These are phyloP conservation scores for Escallonia rubra DNA, from an alignment of 129 eudicot species.

Conservation along the genomic window DNA sequence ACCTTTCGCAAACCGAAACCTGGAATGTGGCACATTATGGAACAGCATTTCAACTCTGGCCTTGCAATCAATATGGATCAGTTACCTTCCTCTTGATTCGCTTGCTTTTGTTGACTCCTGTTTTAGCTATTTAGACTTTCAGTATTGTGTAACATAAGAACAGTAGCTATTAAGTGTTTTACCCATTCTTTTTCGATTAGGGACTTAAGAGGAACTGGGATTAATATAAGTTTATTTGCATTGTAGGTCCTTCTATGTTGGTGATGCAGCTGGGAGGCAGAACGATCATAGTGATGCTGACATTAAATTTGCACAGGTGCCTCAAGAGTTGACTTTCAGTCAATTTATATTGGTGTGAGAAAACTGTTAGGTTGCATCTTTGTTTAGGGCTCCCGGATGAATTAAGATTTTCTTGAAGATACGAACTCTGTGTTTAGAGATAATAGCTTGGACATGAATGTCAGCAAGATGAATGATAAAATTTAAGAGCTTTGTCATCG, in stretches of 20 bases:
- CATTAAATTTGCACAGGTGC: constrained; percentile 81
- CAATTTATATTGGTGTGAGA: background rate
- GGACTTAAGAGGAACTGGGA: too few relatives aligned
- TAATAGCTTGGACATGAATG: too few relatives aligned
- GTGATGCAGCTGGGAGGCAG: constrained; percentile 96
- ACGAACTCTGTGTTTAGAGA: too few relatives aligned
- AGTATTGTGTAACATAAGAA: background rate
- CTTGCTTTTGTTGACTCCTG: background rate
- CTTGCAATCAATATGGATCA: constrained; percentile 66
- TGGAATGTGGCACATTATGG: constrained; percentile 95
- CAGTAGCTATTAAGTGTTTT: background rate
- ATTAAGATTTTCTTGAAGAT: too few relatives aligned
- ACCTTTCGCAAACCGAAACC: constrained; percentile 88
- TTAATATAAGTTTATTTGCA: background rate
- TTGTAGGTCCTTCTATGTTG: constrained; percentile 87
- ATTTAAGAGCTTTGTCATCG: too few relatives aligned
- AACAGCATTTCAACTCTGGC: constrained; percentile 84
- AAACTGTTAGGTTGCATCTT: too few relatives aligned
- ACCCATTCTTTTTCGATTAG: too few relatives aligned
- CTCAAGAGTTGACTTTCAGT: background rate
- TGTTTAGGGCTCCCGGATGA: too few relatives aligned
- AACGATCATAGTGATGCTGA: constrained; percentile 93
- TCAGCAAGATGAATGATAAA: too few relatives aligned
- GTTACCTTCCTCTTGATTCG: constrained; percentile 28
- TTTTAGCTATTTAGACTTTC: background rate